Percentiles rank a stretch among this genome's conserved stretches.
Evolutionary conservation across 2,329 filamentous ascomycete genomes (phyloP).

Genomic region (Diaporthe citrichinensis): DNA sequence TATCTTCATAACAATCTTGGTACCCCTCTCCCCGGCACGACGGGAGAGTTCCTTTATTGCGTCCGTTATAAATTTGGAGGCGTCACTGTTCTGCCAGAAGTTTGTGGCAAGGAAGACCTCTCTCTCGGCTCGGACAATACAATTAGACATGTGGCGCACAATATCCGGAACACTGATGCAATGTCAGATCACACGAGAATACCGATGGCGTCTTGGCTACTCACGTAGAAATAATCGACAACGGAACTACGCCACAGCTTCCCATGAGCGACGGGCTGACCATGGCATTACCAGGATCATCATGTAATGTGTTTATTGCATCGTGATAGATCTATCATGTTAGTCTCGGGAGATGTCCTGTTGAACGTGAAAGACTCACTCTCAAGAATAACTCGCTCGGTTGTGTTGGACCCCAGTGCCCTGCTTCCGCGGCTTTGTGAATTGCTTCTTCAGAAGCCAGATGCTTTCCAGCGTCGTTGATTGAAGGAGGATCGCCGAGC

Average conservation of each 20-base stretch:
- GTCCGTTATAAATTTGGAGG: conserved; percentile 76
- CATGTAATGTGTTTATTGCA: conserved; percentile 68
- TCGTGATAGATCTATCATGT: conserved; percentile 73
- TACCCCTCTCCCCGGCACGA: conserved; percentile 70
- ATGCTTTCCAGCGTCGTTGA: conserved; percentile 44
- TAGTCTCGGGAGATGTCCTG: conserved; percentile 11
- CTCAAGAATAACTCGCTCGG: conserved; percentile 79
- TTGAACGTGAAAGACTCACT: conserved; percentile 51
- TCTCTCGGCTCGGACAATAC: conserved; percentile 79
- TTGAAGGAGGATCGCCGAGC: conserved; percentile 36
- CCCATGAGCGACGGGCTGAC: conserved; percentile 67
- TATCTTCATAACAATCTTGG: conserved; percentile 77
- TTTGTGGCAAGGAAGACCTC: conserved; percentile 84
- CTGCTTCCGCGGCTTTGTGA: conserved; percentile 70
- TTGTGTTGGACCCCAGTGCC: conserved; percentile 74
- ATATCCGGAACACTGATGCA: conserved; percentile 72
- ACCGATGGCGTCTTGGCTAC: conserved; percentile 30
- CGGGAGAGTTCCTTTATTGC: conserved; percentile 78
- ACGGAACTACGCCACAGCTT: conserved; percentile 72
- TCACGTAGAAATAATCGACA: conserved; percentile 77
- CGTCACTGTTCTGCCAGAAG: conserved; percentile 80
- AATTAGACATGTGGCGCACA: conserved; percentile 80
- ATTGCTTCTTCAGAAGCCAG: conserved; percentile 58
- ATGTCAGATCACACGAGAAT: background rate
- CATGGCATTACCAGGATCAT: conserved; percentile 64